Base-by-base conservation (phyloP, 768 basidiomycete species). In the Chalciporus pseudorubinellus region DNA sequence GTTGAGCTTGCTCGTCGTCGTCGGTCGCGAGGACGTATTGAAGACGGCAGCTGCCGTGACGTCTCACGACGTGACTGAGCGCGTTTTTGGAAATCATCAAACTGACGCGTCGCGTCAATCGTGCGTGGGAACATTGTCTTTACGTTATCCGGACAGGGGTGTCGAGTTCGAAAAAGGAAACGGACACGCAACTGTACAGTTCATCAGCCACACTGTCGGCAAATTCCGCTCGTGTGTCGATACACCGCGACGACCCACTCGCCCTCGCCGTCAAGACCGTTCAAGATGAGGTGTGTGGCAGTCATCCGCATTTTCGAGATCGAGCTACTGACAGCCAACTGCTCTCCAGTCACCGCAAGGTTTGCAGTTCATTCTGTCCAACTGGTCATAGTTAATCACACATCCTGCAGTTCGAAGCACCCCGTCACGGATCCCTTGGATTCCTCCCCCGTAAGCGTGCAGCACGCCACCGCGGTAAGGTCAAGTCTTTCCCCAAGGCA, bases 401-500 rank as follows among this genome's bases (percentile, higher is more conserved):
- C 64, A 50, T 53, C 64, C 33, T 53, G 44, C 68, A 95, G 94
- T 98, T 86, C 78, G 95, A 98, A 88, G 92, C 93, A 60, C 95
- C 95, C 68, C 93, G 95, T 70, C 92, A 95, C 75, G 95, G 95
- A 69, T 97, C 94, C 59, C 86, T 98, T 65, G 95, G 94, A 68
- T 95, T 94, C 81, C 84, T 98, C 58, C 95, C 95, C 67, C 84
- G 90, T 71, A 98, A 99, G 79, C 86, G 95, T 67, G 81, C 95
- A 50, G 94, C 95, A 60, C 87, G 95, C 70, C 95, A 98, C 77
- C 87, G 95, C 64, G 95, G 95, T 73, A 95, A 94, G 82, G 94
- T 98, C 75, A 99, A 99, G 85, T 85, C 94, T 59, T 99, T 98
- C 88, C 97, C 97, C 69, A 94, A 86, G 87, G 95, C 92, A 57